Evolutionary conservation across 495 filamentous ascomycete genomes (phyloP).

Genomic region (Amphirosellinia nigrospora): DNA sequence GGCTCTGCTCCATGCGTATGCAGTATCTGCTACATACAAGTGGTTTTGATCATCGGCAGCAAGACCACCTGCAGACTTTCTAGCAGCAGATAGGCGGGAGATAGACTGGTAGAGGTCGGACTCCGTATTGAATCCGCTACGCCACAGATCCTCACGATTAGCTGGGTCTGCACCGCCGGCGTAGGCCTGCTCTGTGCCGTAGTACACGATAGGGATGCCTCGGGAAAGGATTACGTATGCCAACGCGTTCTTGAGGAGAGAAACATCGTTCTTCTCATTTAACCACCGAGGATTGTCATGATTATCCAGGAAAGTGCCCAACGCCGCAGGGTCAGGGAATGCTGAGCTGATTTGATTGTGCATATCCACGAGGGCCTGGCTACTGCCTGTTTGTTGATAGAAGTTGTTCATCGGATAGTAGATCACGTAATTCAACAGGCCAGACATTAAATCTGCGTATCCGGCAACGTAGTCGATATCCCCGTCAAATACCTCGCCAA

Average conservation of each 20-base stretch:
- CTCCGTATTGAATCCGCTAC: constrained; percentile 64
- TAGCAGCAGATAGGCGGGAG: constrained; percentile 38
- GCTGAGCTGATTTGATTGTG: constrained; percentile 59
- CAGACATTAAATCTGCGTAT: constrained; percentile 68
- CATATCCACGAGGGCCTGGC: constrained; percentile 64
- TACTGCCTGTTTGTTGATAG: constrained; percentile 62
- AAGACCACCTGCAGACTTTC: constrained; percentile 46
- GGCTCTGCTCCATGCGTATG: constrained; percentile 48
- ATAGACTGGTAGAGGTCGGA: constrained; percentile 62
- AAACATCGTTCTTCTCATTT: constrained; percentile 59
- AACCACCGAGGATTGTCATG: constrained; percentile 77
- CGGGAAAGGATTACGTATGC: constrained; percentile 71
- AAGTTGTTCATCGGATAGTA: constrained; percentile 63
- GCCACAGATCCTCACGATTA: constrained; percentile 81
- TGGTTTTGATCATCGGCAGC: constrained; percentile 48
- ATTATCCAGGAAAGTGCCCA: constrained; percentile 78
- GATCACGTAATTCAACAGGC: constrained; percentile 72
- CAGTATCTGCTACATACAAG: constrained; percentile 45
- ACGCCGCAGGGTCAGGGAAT: constrained; percentile 41
- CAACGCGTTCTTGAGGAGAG: constrained; percentile 71
- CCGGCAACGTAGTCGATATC: constrained; percentile 65
- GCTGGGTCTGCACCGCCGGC: constrained; percentile 61
- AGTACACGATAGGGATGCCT: constrained; percentile 52
- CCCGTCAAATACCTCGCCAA: constrained; percentile 73
- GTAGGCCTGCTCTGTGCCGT: constrained; percentile 77